Base-by-base conservation (phyloP, 257 asterid species). In the Nicotiana otophora region DNA sequence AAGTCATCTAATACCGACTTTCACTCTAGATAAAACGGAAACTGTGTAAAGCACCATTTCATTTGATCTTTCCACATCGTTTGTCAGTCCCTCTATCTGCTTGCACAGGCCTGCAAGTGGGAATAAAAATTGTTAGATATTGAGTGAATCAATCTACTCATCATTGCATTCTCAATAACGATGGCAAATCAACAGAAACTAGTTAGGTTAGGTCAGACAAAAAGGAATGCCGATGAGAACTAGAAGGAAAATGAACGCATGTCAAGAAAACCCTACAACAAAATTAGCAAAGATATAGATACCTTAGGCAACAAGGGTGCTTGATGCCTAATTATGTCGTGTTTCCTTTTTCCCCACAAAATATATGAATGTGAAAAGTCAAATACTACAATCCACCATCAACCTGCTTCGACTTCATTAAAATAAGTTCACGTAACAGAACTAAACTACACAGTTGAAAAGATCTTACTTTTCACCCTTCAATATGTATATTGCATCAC, bases 51-150 rank as follows among this genome's bases (percentile, higher is more conserved):
- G 69, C 88, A 96, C 97, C 99, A 92, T 86, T 87, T 96, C 98
- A 39, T 96, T 96, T 58, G 99, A 96, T 90, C 94, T 88, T 77
- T 96, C 98, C 42, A 90, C 94, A 81, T 92, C 95, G 28, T 90
- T 89, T 0, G 94, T 89, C 87, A 92, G 88, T 64, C 87, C 93
- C 80, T 93, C 98, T 91, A 94, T 89, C 83, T 92, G 97, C 87
- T 90, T 92, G 89, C 89, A 93, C 33, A 96, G 75, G 63, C 97
- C 99, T 96, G 92, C 90, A 89, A 67, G 79, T 77, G 63, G 5
- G 28, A 79, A 81, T 61, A 72, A 79, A 83, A 75, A 2, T 26
- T 75, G 17, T 26, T 2, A 74, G 62, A 15, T 14, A 61, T 77
- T 64, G 34, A 72, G 55, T 20, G 54, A 67, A 53, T n/a, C 30